These are phyloP conservation scores for Gliomastix tumulicola DNA, from an alignment of 2,329 filamentous ascomycete species.

Conservation along the genomic window DNA sequence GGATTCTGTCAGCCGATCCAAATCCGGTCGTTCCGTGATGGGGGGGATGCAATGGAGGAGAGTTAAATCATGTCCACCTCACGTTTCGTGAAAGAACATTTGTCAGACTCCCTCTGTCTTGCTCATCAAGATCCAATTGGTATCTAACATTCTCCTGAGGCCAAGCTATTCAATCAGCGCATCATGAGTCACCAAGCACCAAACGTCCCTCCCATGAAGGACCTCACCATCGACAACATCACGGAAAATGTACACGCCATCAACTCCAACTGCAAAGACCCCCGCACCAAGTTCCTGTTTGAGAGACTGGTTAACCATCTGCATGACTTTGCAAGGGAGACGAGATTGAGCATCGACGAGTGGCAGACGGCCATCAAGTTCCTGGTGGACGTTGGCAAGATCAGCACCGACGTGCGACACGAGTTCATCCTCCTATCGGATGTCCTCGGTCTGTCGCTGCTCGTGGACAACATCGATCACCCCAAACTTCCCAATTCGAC, in stretches of 20 bases:
- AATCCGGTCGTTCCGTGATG: too few relatives aligned
- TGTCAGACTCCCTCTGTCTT: too few relatives aligned
- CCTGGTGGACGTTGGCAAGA: constrained; percentile 61
- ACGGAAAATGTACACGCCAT: constrained; percentile 64
- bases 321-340: constrained; percentile 72
- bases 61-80: too few relatives aligned
- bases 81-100: too few relatives aligned
- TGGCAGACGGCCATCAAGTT: constrained; percentile 68
- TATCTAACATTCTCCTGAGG: too few relatives aligned
- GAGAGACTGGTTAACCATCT: constrained; percentile 65
- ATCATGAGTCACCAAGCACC: too few relatives aligned
- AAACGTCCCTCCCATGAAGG: constrained; percentile 13
- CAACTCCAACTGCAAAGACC: constrained; percentile 58
- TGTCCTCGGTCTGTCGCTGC: constrained; percentile 64
- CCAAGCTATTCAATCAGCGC: too few relatives aligned
- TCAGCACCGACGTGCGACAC: constrained; percentile 60
- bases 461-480: constrained; percentile 72
- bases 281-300: constrained; percentile 60
- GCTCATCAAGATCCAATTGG: too few relatives aligned
- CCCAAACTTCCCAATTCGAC: constrained; percentile 62
- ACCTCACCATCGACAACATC: constrained; percentile 68
- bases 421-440: constrained; percentile 75
- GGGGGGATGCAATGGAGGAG: too few relatives aligned
- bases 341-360: constrained; percentile 62
- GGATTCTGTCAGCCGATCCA: too few relatives aligned